Conservation (phyloP, 2,329 filamentous ascomycete species). For the Aspergillus persii region DNA sequence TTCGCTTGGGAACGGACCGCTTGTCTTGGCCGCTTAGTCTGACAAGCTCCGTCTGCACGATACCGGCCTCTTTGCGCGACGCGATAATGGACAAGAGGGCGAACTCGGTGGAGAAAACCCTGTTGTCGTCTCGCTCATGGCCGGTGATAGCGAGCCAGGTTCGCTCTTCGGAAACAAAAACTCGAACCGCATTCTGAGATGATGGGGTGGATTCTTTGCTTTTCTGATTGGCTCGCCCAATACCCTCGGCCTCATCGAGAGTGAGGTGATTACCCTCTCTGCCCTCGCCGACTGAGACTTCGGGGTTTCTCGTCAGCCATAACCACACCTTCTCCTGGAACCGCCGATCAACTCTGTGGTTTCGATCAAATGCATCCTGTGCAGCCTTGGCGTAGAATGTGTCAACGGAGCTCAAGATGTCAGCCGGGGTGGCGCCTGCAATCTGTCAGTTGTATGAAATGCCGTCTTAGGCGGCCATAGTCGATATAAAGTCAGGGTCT, state of each 20-base stretch:
- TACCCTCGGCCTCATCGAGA: conserved; percentile 40
- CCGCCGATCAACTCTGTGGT: conserved; percentile 45
- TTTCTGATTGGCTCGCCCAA: conserved; percentile 2
- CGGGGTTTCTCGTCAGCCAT: conserved; percentile 56
- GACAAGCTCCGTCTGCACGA: conserved; percentile 57
- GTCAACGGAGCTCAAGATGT: conserved; percentile 36
- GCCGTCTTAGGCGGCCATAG: background rate
- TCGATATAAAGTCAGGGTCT: background rate
- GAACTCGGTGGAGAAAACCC: conserved; percentile 56
- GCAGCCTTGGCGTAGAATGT: conserved; percentile 33
- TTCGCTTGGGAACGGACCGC: conserved; percentile 61
- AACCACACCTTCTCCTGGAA: conserved; percentile 57
- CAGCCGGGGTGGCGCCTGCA: conserved; percentile 35
- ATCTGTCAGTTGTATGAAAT: conserved; percentile 18
- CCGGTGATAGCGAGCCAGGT: conserved; percentile 61
- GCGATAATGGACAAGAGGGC: conserved; percentile 59
- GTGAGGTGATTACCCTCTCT: conserved; percentile 41
- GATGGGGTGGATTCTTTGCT: conserved; percentile 1
- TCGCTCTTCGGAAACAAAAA: conserved; percentile 55
- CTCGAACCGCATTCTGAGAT: conserved; percentile 24
- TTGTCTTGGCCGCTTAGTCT: conserved; percentile 61
- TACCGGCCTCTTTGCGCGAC: conserved; percentile 52
- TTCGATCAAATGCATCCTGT: conserved; percentile 18
- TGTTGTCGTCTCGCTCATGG: conserved; percentile 56
- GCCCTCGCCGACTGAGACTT: conserved; percentile 51